These are phyloP conservation scores for Peronospora tabacina DNA, from an alignment of 352 stramenopile species.

Conservation along the genomic window DNA sequence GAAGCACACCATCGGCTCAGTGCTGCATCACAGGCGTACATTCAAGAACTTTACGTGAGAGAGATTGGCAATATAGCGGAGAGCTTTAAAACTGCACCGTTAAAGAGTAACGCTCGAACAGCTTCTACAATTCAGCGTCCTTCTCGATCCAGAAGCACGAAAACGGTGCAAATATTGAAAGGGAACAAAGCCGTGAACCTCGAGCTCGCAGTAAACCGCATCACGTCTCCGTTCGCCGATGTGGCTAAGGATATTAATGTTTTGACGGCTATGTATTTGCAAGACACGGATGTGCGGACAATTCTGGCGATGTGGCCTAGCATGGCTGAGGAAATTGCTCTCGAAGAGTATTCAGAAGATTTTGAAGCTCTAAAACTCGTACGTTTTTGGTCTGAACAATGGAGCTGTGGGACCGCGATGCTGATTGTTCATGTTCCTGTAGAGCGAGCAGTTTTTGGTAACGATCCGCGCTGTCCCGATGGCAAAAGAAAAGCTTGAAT, in stretches of 20 bases:
- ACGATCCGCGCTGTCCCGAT: conserved; percentile 17
- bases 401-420: not conserved
- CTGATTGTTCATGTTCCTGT: not conserved
- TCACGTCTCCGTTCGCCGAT: conserved; percentile 13
- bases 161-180: conserved; percentile 17
- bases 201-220: conserved; percentile 16
- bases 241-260: conserved; percentile 24
- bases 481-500: conserved; percentile 27
- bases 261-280: conserved; percentile 23
- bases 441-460: conserved; percentile 29
- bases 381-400: conserved; percentile 3
- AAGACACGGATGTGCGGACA: conserved; percentile 24
- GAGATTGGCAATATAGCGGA: not conserved
- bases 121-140: not conserved
- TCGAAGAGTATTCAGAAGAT: conserved; percentile 20
- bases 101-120: not conserved
- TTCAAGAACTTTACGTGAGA: conserved; percentile 12
- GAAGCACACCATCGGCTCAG: conserved; percentile 10
- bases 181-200: conserved; percentile 23
- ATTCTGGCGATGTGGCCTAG: conserved; percentile 32
- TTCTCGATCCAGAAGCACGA: not conserved
- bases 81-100: conserved; percentile 1
- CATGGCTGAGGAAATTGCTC: conserved; percentile 14
- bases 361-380: conserved; percentile 16
- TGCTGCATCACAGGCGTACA: conserved; percentile 4